These are phyloP conservation scores for Begonia fuchsioides DNA, from an alignment of 306 rosid species.

Conservation along the genomic window DNA sequence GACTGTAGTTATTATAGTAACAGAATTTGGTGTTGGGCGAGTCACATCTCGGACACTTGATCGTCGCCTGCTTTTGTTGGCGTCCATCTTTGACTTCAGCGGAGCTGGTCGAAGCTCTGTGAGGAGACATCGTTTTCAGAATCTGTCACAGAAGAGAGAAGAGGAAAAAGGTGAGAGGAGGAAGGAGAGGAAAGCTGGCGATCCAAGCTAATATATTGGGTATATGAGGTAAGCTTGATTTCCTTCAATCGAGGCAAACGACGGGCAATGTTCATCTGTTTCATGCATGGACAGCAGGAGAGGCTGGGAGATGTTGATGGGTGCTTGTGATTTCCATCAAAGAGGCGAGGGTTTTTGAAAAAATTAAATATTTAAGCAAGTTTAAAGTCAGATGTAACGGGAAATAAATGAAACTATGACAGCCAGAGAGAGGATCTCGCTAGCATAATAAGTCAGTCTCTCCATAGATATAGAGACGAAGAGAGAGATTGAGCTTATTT, in stretches of 20 bases:
- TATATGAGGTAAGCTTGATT: conserved; percentile 17
- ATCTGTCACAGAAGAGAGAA: no score
- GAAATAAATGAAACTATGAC: no score
- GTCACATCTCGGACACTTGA: conserved; percentile 77
- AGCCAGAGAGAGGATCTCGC: no score
- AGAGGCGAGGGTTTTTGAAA: conserved; percentile 18
- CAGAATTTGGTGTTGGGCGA: conserved; percentile 95
- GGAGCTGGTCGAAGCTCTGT: background rate
- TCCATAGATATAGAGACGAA: no score
- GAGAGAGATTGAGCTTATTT: no score
- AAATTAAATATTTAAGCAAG: background rate
- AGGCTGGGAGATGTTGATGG: no score
- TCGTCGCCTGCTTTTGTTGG: conserved; percentile 6
- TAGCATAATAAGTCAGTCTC: no score
- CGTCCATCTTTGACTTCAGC: conserved; percentile 7
- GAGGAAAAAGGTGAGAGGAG: no score
- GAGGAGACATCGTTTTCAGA: no score
- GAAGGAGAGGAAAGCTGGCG: no score
- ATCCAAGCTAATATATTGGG: no score
- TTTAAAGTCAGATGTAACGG: no score
- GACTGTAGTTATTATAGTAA: conserved; percentile 95
- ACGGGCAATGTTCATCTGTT: conserved; percentile 40
- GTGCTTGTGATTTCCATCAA: conserved; percentile 74
- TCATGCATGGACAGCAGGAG: conserved; percentile 33
- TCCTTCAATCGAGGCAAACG: conserved; percentile 46